These are phyloP conservation scores for Ogataea ganodermae DNA, from an alignment of 805 yeast genomes.

Conservation along the genomic window DNA sequence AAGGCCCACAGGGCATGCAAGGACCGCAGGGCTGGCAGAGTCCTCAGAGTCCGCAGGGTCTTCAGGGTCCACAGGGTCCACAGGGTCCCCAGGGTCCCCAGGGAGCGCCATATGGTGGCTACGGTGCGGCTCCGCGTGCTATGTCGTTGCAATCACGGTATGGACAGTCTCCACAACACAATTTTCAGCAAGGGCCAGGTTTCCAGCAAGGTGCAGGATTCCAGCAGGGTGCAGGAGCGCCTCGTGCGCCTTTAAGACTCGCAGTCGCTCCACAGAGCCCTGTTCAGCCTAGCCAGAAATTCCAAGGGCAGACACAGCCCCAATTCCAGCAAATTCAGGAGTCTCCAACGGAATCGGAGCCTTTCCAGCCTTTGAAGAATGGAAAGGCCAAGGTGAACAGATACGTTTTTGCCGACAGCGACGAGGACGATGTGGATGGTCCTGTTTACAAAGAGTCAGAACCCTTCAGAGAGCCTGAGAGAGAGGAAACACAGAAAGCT, in stretches of 20 bases:
- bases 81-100: background rate
- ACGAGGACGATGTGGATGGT: slow-evolving; percentile 25
- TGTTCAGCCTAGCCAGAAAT: background rate
- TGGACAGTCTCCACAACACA: slow-evolving; percentile 2
- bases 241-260: background rate
- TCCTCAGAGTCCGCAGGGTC: slow-evolving; percentile 9
- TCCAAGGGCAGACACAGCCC: slow-evolving; percentile 6
- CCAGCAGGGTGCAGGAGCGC: background rate
- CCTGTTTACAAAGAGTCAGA: slow-evolving; percentile 17
- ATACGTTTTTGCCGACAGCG: slow-evolving; percentile 29
- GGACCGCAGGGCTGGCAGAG: slow-evolving; percentile 1
- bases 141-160: slow-evolving; percentile 24
- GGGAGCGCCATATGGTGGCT: background rate
- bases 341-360: slow-evolving; percentile 1
- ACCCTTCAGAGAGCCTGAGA: background rate
- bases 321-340: slow-evolving; percentile 3
- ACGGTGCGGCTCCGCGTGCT: slow-evolving; percentile 17
- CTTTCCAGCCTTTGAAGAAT: slow-evolving; percentile 19
- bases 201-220: background rate
- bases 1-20: too few relatives aligned
- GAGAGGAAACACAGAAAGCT: too few relatives aligned
- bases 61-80: background rate
- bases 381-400: slow-evolving; percentile 28
- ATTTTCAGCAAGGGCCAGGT: too few relatives aligned
- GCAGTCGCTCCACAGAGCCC: background rate